Conservation (phyloP, 2,329 filamentous ascomycete genomes). For the Cladobotryum mycophilum region DNA sequence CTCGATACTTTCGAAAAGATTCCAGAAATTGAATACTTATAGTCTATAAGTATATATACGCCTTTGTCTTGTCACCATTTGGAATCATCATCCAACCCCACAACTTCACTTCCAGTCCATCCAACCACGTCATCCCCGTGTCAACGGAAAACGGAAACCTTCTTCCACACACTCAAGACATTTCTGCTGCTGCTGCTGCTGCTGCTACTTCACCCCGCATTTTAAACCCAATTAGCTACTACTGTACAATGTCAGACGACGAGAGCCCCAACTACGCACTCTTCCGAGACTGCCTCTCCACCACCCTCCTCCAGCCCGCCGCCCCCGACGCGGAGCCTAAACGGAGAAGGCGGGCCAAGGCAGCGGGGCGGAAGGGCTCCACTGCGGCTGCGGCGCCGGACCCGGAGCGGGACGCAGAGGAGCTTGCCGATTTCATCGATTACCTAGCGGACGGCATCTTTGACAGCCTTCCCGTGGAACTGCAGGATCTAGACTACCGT, state of each 20-base stretch:
- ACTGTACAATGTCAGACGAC: constrained; percentile 9
- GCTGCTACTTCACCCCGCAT: no score
- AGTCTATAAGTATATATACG: no score
- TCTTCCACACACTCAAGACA: background rate
- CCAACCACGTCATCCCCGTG: constrained; percentile 9
- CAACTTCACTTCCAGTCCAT: background rate
- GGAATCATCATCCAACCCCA: constrained; percentile 5
- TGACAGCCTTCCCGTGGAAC: constrained; percentile 50
- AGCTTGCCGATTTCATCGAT: constrained; percentile 74
- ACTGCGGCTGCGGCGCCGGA: constrained; percentile 6
- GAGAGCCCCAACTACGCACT: constrained; percentile 39
- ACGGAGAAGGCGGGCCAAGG: constrained; percentile 33
- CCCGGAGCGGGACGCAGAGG: constrained; percentile 46
- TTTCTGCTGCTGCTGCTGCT: background rate
- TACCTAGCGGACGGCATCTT: constrained; percentile 70
- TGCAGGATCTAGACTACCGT: constrained; percentile 58
- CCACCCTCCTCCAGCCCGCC: constrained; percentile 58
- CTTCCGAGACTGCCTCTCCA: constrained; percentile 70
- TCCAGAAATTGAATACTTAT: background rate
- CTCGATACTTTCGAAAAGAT: constrained; percentile 2
- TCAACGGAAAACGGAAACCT: background rate
- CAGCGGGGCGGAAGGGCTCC: constrained; percentile 10
- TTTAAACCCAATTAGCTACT: no score
- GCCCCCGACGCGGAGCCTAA: constrained; percentile 38
- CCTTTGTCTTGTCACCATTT: no score